A percentile compares a stretch with the other conserved stretches of the same genome.
Evolutionary conservation across 306 rosid genomes (phyloP).

Genomic region (Senna siamea): DNA sequence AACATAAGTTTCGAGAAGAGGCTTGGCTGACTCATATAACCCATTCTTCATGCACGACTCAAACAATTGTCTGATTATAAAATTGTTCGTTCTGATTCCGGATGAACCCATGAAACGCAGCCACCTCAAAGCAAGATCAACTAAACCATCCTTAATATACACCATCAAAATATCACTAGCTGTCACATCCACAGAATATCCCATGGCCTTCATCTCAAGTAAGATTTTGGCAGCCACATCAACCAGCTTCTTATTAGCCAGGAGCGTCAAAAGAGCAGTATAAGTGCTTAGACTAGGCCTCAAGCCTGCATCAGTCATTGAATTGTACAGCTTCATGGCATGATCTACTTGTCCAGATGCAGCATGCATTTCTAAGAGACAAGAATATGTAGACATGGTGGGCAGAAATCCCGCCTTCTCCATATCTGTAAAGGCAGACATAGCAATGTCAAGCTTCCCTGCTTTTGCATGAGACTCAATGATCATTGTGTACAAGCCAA

Average conservation of each 20-base stretch:
- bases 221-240: conserved; percentile 81
- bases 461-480: conserved; percentile 92
- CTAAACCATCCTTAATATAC: conserved; percentile 90
- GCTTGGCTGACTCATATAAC: conserved; percentile 82
- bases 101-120: conserved; percentile 92
- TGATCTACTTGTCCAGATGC: conserved; percentile 88
- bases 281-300: conserved; percentile 88
- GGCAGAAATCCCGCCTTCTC: conserved; percentile 98
- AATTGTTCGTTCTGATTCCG: conserved; percentile 86
- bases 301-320: conserved; percentile 89
- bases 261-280: conserved; percentile 71
- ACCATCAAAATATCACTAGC: conserved; percentile 96
- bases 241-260: conserved; percentile 85
- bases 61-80: conserved; percentile 86
- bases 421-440: conserved; percentile 87
- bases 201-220: conserved; percentile 95
- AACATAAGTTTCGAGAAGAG: conserved; percentile 86
- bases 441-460: conserved; percentile 88
- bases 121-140: conserved; percentile 93
- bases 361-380: conserved; percentile 95
- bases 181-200: conserved; percentile 87
- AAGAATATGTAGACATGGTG: conserved; percentile 84
- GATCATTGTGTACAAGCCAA: conserved; percentile 87
- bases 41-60: conserved; percentile 93
- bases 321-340: conserved; percentile 88